Conservation (phyloP, 805 yeast genomes). For the Ogataea ramenticola region DNA sequence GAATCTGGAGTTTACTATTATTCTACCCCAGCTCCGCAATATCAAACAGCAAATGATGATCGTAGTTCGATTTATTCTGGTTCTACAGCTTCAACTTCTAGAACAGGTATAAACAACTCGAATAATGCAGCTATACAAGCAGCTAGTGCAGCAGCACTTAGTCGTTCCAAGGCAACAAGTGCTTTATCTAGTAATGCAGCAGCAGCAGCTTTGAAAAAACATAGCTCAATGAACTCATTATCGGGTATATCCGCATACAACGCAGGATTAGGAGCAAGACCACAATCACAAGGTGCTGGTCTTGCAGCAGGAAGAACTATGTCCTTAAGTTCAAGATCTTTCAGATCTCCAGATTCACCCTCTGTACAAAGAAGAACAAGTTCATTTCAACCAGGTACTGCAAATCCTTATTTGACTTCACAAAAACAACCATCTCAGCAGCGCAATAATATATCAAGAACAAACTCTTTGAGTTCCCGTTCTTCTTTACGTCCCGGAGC, state of each 20-base stretch:
- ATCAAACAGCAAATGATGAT: not conserved
- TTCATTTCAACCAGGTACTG: slow-evolving; percentile 16
- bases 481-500: slow-evolving; percentile 1
- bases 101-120: not conserved
- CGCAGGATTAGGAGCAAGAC: not conserved
- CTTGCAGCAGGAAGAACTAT: slow-evolving; percentile 17
- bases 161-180: slow-evolving; percentile 17
- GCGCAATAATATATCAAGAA: slow-evolving; percentile 7
- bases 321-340: slow-evolving; percentile 25
- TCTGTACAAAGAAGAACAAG: slow-evolving; percentile 14
- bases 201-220: slow-evolving; percentile 22
- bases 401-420: slow-evolving; percentile 9
- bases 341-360: slow-evolving; percentile 13
- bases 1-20: slow-evolving; percentile 20
- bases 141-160: slow-evolving; percentile 19
- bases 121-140: slow-evolving; percentile 1
- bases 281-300: not conserved
- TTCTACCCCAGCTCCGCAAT: slow-evolving; percentile 1
- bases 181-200: slow-evolving; percentile 25
- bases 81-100: slow-evolving; percentile 16
- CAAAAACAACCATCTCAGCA: slow-evolving; percentile 2
- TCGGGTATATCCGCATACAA: not conserved
- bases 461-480: slow-evolving; percentile 16
- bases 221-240: slow-evolving; percentile 10
- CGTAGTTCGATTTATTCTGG: not conserved